Evolutionary conservation across 306 rosid genomes (phyloP), one percentile per base, ranked within the genome.

Genomic region (Lablab purpureus): DNA sequence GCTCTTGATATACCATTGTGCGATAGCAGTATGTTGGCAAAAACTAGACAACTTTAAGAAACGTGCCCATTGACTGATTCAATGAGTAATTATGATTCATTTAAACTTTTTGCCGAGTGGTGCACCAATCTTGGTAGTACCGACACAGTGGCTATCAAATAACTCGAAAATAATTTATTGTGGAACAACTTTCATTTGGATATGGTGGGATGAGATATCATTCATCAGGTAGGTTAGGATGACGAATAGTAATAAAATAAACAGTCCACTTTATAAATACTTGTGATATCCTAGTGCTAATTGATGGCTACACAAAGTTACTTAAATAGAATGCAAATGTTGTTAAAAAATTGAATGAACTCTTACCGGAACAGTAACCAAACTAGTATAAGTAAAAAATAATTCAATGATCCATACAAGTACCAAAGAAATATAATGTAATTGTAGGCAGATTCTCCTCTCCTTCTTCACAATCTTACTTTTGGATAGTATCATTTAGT

Each of bases 101-200:
- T 60, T 59, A 6, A 19, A 75, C 58, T 75, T 36, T 41, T 66
- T 51, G 73, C 32, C 47, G 59, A 77, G 8, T 13, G 62, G 13
- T 46, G 51, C 17, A 74, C 73, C 56, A 74, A 12, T 21, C 22
- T 23, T 63, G 65, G 2, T 37, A 4, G 10, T 40, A 21, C 3
- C 32, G 22, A 67, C 40, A 11, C 37, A 47, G 64, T 69, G 19
- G 81, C 63, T 62, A 43, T 7, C 49, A 63, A 63, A 62, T 52
- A 40, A 69, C 5, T 69, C n/a, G 17, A 60, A 21, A 8, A 68
- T 59, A 19, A 19, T 50, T 77, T 82, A 52, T 77, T 49, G 63
- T 36, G 1, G 21, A 62, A 30, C 82, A 41, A 52, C 82, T 51
- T 54, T 27, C 56, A 13, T 5, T 51, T 52, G 5, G 21, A 32